Evolutionary conservation across 2,329 filamentous ascomycete genomes (phyloP), one percentile per base, ranked within the genome.

Genomic region (Lojkania enalia): DNA sequence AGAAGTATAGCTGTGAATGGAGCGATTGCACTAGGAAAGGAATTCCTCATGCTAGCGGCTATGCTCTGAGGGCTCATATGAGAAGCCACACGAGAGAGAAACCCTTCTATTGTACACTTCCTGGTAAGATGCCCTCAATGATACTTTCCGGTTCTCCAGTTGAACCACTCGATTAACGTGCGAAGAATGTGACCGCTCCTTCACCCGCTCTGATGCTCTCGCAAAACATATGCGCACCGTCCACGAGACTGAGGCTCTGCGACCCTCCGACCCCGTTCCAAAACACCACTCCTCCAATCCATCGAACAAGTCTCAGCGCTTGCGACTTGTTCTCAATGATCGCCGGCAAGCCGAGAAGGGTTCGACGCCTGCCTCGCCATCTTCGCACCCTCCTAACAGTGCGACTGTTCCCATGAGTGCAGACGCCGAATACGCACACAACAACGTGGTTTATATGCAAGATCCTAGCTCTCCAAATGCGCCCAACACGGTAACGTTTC

Each of bases 1-100:
- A 95, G 74, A 96, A 94, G 70, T 97, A 97, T 69, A 90, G 89
- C n/a, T 99, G 94, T 72, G 92, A 97, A 72, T 99, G 94, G 94
- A 83, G 82, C 48, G 92, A 92, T 55, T 99, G 94, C 69, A 80
- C 79, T 41, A 77, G 91, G 50, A 97, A 96, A 74, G 90, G 90
- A 48, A 84, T 94, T 71, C 85, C 89, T 14, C 94, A 99, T 72
- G 92, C 92, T 1, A 96, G 90, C 62, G 94, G 90, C 2, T 99
- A 99, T 73, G 94, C 94, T 3, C 75, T 99, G 53, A 91, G 95
- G 69, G 94, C 94, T 7, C 94, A 99, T 66, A 96, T 99, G 91
- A 81, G 94, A 58, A 96, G 91, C 67, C 94, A 99, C 69, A 99
- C 94, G 1, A 83, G 94, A 64, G 94, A 99, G 77, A 99, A 99